Conservation (phyloP, 176 grass and related monocot genomes). For the Juncus inflexus region DNA sequence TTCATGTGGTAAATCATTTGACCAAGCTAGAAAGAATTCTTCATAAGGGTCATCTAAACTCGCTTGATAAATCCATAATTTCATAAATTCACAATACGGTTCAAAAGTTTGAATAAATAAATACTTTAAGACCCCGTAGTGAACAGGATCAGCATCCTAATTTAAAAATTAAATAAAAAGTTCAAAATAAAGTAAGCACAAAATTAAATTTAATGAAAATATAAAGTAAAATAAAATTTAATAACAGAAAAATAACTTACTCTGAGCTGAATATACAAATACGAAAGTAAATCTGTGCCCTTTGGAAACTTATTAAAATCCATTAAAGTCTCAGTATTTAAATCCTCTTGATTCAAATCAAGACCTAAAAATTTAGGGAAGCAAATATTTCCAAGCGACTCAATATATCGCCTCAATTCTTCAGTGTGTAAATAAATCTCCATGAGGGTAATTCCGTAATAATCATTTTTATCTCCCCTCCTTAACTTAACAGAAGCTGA, state of each 20-base stretch:
- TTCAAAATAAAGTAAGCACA: constrained; percentile 27
- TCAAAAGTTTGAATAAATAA: constrained; percentile 75
- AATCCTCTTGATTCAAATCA: constrained; percentile 68
- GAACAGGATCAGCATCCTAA: constrained; percentile 86
- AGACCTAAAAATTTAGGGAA: constrained; percentile 72
- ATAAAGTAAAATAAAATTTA: constrained; percentile 20
- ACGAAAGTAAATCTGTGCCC: constrained; percentile 85
- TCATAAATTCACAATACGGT: constrained; percentile 86
- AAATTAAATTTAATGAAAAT: constrained; percentile 28
- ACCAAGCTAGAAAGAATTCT: constrained; percentile 62
- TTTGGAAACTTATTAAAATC: constrained; percentile 78
- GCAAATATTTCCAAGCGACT: constrained; percentile 86
- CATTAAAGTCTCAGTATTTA: constrained; percentile 59
- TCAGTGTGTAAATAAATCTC: constrained; percentile 92
- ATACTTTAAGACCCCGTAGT: constrained; percentile 81
- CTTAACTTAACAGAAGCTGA: constrained; percentile 63
- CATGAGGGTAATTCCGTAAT: constrained; percentile 63
- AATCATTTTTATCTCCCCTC: constrained; percentile 33
- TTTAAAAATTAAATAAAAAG: constrained; percentile 26
- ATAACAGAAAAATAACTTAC: constrained; percentile 65
- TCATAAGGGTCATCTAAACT: constrained; percentile 74
- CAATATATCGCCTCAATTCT: constrained; percentile 79
- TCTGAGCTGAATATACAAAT: constrained; percentile 89
- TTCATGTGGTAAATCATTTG: constrained; percentile 35
- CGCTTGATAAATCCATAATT: constrained; percentile 88